These are phyloP conservation scores for Monilinia polystroma DNA, from an alignment of 2,329 filamentous ascomycete genomes.

Conservation along the genomic window DNA sequence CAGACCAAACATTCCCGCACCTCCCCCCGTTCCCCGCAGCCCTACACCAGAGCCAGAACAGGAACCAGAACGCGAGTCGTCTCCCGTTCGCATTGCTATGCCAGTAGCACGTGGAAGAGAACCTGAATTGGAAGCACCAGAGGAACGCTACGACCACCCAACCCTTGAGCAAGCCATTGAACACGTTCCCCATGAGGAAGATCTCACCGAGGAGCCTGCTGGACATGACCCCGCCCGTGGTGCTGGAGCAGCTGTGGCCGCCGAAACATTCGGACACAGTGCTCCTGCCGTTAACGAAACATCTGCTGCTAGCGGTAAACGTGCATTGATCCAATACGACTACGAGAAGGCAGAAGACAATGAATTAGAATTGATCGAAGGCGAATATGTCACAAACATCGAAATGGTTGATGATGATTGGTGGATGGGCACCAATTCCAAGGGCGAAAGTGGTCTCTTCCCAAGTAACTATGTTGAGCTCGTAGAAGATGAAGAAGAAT, in stretches of 20 bases:
- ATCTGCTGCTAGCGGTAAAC: conserved; percentile 58
- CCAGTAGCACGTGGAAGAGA: conserved; percentile 68
- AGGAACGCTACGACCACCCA: conserved; percentile 50
- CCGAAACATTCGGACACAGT: conserved; percentile 46
- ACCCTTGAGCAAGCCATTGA: conserved; percentile 62
- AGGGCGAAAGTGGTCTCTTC: conserved; percentile 85
- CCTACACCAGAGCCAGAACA: conserved; percentile 44
- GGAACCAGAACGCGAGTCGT: conserved; percentile 55
- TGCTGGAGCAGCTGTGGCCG: conserved; percentile 55
- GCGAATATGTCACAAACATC: conserved; percentile 84
- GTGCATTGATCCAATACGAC: conserved; percentile 84
- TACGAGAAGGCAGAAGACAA: conserved; percentile 98
- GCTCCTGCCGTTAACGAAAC: conserved; percentile 44
- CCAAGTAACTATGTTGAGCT: conserved; percentile 96
- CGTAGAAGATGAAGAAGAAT: conserved; percentile 59
- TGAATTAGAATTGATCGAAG: conserved; percentile 86
- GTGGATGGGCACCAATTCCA: conserved; percentile 93
- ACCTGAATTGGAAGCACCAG: conserved; percentile 53
- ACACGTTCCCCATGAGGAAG: conserved; percentile 61
- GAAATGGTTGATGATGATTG: conserved; percentile 98
- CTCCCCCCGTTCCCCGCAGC: conserved; percentile 41
- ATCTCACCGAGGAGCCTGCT: conserved; percentile 63
- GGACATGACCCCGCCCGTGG: conserved; percentile 59
- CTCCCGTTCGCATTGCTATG: conserved; percentile 81
- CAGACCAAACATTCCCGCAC: conserved; percentile 46